Evolutionary conservation across 1,284 basidiomycete species (phyloP), one percentile per base, ranked within the genome.

Genomic region (Cutaneotrichosporon cutaneum): DNA sequence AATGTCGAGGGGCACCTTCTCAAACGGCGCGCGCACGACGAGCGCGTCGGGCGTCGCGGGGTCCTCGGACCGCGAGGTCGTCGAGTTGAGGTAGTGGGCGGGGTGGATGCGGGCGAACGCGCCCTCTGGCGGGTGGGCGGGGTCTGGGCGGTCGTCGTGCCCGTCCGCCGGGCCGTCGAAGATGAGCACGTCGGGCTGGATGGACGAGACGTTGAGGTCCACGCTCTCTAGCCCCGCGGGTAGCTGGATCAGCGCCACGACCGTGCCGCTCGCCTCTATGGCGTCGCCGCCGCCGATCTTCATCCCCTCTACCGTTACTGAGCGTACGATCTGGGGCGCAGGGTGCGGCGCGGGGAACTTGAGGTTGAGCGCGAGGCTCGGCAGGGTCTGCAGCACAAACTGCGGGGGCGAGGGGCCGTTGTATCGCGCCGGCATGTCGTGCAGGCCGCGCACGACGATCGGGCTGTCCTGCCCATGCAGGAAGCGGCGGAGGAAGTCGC

Each of bases 271-370:
- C 3, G 72, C 76, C 22, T 61, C 66, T 66, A 54, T 73, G 3
- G 73, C 76, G 9, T 50, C 56, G 4, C 52, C 56, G 13, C 53
- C 56, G 7, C 58, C 61, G 4, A 71, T 55, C 21, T 72, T 68
- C 75, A 80, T 79, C 36, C 70, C 68, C 52, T 81, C 77, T 50
- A 81, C 77, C 0, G 77, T 75, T 2, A 81, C 77, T 1, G 64
- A 64, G 35, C 70, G 64, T 26, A 81, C 75, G 54, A 81, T 66
- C 26, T 77, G 70, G 0, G 78, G 77, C 4, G 67, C 67, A 0
- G 75, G 74, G 7, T 66, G 30, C 0, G 78, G 77, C 2, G 72
- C 75, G 2, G 79, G 79, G 61, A 81, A 79, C 18, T 58, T 55
- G 24, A 81, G 70, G 9, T 71, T 60, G 27, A 78, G 62, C 0